Evolutionary conservation across 1,284 basidiomycete genomes (phyloP).

Genomic region (Tilletiopsis washingtonensis): DNA sequence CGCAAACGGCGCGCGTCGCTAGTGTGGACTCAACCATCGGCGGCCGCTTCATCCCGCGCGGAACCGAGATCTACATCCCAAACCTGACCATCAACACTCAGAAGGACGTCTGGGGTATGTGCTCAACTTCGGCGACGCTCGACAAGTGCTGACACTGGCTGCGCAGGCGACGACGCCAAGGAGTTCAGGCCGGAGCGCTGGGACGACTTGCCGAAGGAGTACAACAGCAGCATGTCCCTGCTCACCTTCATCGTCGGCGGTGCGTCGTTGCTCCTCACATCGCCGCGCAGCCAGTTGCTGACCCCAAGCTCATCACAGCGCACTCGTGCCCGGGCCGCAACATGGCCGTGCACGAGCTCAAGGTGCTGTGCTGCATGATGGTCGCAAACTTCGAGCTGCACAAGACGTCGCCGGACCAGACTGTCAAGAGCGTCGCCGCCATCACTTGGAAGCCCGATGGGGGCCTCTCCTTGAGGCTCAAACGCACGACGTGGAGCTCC

Average conservation of each 20-base stretch:
- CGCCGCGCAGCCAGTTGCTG: too few relatives aligned
- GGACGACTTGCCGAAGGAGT: constrained; percentile 28
- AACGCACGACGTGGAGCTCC: too few relatives aligned
- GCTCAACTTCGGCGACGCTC: too few relatives aligned
- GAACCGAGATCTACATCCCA: constrained; percentile 23
- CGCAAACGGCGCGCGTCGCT: constrained; percentile 20
- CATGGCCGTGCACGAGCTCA: constrained; percentile 29
- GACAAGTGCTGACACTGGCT: too few relatives aligned
- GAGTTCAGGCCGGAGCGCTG: constrained; percentile 34
- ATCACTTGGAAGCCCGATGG: constrained; percentile 35
- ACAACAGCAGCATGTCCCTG: constrained; percentile 25
- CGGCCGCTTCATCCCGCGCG: constrained; percentile 25
- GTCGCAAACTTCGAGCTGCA: constrained; percentile 30
- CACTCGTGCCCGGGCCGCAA: constrained; percentile 33
- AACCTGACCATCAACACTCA: constrained; percentile 27
- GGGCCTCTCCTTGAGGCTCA: constrained; percentile 19
- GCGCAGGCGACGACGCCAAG: constrained; percentile 19
- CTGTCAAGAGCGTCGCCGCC: constrained; percentile 17
- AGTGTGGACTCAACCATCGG: constrained; percentile 19
- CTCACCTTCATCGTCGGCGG: constrained; percentile 34
- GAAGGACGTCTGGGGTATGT: constrained; percentile 25
- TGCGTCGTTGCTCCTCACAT: too few relatives aligned
- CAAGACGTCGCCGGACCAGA: constrained; percentile 13
- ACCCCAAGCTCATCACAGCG: too few relatives aligned
- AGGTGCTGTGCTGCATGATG: constrained; percentile 24